phyloP scores from a whole-genome alignment of 2,329 filamentous ascomycete species.

The Sarocladium kiliense region DNA sequence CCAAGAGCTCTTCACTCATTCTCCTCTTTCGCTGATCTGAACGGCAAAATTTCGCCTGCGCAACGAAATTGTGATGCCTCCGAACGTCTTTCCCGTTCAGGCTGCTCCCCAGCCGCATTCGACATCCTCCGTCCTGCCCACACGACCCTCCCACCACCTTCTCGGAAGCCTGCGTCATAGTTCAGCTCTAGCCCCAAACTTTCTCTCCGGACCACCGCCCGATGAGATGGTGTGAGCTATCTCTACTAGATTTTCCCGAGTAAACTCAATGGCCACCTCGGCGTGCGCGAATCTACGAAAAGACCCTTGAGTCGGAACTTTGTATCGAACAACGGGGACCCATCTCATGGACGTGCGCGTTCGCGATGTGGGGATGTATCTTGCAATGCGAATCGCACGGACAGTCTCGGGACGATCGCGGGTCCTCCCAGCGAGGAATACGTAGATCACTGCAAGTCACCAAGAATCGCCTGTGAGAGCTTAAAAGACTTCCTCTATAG shows the following conservation, averaged over 20 bases:
- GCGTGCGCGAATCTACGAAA: not conserved
- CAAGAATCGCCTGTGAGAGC: not conserved
- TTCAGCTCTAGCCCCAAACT: not conserved
- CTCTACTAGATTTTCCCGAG: no score
- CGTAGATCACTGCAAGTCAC: not conserved
- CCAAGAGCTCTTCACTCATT: no score
- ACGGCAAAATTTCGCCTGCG: not conserved
- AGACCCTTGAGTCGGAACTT: not conserved
- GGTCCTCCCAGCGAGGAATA: not conserved
- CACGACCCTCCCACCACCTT: not conserved
- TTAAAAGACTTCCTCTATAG: not conserved
- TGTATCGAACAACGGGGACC: not conserved
- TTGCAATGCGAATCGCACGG: not conserved
- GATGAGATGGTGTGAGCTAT: no score
- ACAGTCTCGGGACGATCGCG: not conserved
- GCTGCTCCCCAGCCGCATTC: not conserved
- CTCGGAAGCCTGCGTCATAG: not conserved
- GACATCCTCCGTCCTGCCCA: not conserved
- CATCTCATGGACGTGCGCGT: not conserved
- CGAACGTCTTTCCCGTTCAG: not conserved
- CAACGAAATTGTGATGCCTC: not conserved
- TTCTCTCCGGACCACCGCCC: not conserved
- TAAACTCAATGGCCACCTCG: not conserved
- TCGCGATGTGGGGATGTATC: not conserved
- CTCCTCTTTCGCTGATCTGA: not conserved